Conservation (phyloP, 805 yeast genomes). For the Sugiyamaella valdiviana region DNA sequence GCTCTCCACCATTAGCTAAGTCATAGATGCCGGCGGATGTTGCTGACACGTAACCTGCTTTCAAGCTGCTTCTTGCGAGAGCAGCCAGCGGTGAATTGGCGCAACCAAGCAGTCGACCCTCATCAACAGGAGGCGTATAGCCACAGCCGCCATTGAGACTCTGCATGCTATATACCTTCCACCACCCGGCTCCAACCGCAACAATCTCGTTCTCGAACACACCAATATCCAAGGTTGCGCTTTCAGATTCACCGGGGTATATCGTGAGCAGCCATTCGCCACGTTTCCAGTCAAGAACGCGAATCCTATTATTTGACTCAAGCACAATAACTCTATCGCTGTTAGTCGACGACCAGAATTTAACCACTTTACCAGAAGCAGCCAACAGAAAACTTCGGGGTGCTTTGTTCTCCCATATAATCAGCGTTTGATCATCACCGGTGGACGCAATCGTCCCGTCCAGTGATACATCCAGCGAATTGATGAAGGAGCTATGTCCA, state of each 20-base stretch:
- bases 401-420: constrained; percentile 26
- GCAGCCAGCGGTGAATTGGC: not conserved
- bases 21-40: constrained; percentile 11
- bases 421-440: constrained; percentile 30
- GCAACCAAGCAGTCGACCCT: constrained; percentile 22
- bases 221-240: constrained; percentile 21
- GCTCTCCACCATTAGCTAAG: constrained; percentile 11
- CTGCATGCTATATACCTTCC: constrained; percentile 28
- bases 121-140: constrained; percentile 24
- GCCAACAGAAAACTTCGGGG: constrained; percentile 16
- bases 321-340: constrained; percentile 32
- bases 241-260: constrained; percentile 24
- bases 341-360: constrained; percentile 32
- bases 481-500: constrained; percentile 28
- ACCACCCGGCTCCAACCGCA: constrained; percentile 34
- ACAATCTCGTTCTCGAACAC: constrained; percentile 24
- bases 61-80: not conserved
- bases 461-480: constrained; percentile 29
- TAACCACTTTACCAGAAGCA: constrained; percentile 27
- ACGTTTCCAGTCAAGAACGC: constrained; percentile 33
- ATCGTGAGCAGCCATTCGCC: constrained; percentile 29
- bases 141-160: constrained; percentile 33
- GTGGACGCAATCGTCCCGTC: constrained; percentile 29
- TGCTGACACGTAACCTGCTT: constrained; percentile 5
- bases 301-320: constrained; percentile 31